Conservation (phyloP, 2,329 filamentous ascomycete genomes). For the Akanthomyces muscarius region DNA sequence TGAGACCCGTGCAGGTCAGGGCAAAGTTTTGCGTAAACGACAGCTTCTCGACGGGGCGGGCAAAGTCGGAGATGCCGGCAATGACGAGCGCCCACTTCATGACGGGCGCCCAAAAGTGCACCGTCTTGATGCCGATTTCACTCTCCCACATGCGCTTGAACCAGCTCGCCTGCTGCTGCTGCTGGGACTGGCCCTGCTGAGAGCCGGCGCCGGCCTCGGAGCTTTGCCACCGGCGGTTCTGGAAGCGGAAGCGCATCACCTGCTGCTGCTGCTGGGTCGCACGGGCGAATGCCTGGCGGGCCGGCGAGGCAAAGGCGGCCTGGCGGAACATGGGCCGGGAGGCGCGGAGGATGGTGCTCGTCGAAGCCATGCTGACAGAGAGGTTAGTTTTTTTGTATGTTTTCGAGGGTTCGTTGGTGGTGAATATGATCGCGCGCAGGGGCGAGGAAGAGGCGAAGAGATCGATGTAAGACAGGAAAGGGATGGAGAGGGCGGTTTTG, state of each 20-base stretch:
- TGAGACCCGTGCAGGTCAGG: constrained; percentile 83
- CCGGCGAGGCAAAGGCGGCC: constrained; percentile 48
- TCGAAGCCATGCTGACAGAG: constrained; percentile 37
- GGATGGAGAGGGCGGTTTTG: no score
- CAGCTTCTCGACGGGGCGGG: constrained; percentile 85
- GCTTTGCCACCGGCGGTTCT: constrained; percentile 65
- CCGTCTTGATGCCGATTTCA: constrained; percentile 80
- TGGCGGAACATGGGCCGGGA: constrained; percentile 55
- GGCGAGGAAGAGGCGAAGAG: background rate
- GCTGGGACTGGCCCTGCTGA: constrained; percentile 19
- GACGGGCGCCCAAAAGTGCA: constrained; percentile 97
- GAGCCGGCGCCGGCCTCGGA: constrained; percentile 50
- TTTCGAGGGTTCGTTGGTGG: background rate
- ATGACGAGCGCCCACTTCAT: constrained; percentile 97
- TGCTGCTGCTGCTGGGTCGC: constrained; percentile 38
- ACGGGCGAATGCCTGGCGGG: constrained; percentile 50
- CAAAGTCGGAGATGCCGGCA: constrained; percentile 86
- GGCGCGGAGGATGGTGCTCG: constrained; percentile 49
- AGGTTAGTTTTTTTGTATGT: background rate
- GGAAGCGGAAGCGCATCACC: constrained; percentile 40
- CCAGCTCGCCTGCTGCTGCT: constrained; percentile 46
- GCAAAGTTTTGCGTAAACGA: constrained; percentile 90
- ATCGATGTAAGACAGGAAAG: background rate
- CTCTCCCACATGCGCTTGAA: constrained; percentile 82
- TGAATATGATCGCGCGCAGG: background rate